A percentile compares a stretch with the other conserved stretches of the same genome.
Conservation (phyloP, 495 filamentous ascomycete species). For the Astrocystis sublimbata region DNA sequence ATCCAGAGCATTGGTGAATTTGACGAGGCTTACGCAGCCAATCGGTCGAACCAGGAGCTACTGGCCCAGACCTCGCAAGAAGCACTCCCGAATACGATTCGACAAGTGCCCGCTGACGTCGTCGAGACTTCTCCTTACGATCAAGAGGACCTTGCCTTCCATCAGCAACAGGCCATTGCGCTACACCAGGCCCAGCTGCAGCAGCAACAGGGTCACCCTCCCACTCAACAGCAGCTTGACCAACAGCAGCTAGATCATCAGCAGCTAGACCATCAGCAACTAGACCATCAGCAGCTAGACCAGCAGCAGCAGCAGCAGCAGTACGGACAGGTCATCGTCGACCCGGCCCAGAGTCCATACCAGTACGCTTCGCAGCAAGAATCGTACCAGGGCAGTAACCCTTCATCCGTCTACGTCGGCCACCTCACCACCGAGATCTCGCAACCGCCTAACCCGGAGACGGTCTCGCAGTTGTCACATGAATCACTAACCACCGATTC, state of each 20-base stretch:
- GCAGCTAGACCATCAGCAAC: conserved; percentile 28
- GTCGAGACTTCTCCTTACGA: conserved; percentile 42
- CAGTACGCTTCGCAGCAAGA: conserved; percentile 37
- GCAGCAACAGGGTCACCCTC: conserved; percentile 29
- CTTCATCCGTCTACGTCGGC: conserved; percentile 30
- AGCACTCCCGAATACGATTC: conserved; percentile 41
- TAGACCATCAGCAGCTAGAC: conserved; percentile 21
- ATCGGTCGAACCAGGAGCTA: conserved; percentile 41
- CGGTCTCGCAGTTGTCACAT: conserved; percentile 62
- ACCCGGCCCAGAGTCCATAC: conserved; percentile 34
- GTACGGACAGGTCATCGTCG: conserved; percentile 38
- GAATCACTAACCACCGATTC: conserved; percentile 55
- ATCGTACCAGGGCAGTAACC: conserved; percentile 39
- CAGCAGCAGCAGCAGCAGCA: conserved; percentile 36
- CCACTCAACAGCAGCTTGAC: conserved; percentile 22
- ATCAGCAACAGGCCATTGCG: conserved; percentile 43
- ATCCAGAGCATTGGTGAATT: conserved; percentile 47
- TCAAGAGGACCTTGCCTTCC: conserved; percentile 40
- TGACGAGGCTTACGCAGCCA: conserved; percentile 36
- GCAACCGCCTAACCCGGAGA: conserved; percentile 52
- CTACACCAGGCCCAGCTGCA: conserved; percentile 42
- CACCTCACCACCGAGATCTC: conserved; percentile 41
- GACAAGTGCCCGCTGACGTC: conserved; percentile 35
- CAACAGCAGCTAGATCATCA: no score
- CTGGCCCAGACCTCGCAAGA: conserved; percentile 42